phyloP scores from a whole-genome alignment of 1,284 basidiomycete species.

The Hymenochaete sp. region DNA sequence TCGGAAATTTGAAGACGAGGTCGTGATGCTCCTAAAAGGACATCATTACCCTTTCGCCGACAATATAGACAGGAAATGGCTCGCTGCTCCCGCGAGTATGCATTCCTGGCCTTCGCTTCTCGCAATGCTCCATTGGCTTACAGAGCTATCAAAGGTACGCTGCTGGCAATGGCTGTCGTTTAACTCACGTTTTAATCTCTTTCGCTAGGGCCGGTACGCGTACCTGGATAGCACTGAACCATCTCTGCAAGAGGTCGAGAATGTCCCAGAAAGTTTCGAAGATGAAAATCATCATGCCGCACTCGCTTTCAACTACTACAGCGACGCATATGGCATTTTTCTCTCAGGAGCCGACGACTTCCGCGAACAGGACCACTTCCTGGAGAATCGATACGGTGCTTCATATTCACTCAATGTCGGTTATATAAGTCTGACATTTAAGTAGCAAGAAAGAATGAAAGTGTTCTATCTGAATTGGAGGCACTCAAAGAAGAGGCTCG shows the following conservation, averaged over 20 bases:
- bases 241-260: constrained; percentile 53
- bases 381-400: constrained; percentile 72
- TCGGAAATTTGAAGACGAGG: constrained; percentile 73
- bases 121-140: constrained; percentile 82
- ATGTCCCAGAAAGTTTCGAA: constrained; percentile 60
- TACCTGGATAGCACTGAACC: constrained; percentile 55
- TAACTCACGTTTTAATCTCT: constrained; percentile 52
- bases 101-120: constrained; percentile 78
- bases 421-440: background rate
- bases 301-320: constrained; percentile 67
- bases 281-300: constrained; percentile 68
- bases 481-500: constrained; percentile 39
- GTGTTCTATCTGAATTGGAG: constrained; percentile 52
- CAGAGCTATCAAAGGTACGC: constrained; percentile 66
- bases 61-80: constrained; percentile 69
- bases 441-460: constrained; percentile 58
- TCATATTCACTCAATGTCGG: constrained; percentile 6
- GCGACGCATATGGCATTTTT: constrained; percentile 65
- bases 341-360: constrained; percentile 66
- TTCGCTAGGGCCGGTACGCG: constrained; percentile 32
- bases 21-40: constrained; percentile 62
- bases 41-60: constrained; percentile 70
- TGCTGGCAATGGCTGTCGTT: constrained; percentile 59
- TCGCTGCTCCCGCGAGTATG: constrained; percentile 77
- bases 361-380: constrained; percentile 52